Evolutionary conservation across 257 asterid species (phyloP).

Genomic region (Thymus quinquecostatus): DNA sequence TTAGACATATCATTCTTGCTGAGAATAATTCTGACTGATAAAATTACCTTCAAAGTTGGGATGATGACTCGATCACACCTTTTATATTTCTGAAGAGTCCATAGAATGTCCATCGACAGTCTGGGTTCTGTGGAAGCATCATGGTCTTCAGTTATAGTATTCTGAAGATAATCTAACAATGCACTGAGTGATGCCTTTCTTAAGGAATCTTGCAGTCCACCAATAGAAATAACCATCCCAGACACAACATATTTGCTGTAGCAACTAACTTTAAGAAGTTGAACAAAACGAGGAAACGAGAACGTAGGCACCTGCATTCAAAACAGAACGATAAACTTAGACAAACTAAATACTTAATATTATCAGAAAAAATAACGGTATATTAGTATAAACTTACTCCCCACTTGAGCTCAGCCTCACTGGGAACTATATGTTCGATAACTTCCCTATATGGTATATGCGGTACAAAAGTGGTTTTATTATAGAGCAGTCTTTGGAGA

Average conservation of each 20-base stretch:
- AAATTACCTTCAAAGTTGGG: conserved; percentile 87
- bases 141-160: conserved; percentile 46
- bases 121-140: conserved; percentile 47
- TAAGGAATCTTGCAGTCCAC: conserved; percentile 95
- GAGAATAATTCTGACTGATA: conserved; percentile 14
- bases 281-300: conserved; percentile 80
- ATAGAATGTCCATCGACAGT: conserved; percentile 71
- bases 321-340: conserved; percentile 33
- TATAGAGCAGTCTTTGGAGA: conserved; percentile 71
- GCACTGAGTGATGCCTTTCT: conserved; percentile 77
- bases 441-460: conserved; percentile 66
- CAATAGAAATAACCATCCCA: conserved; percentile 84
- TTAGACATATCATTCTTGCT: conserved; percentile 12
- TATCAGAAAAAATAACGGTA: not conserved
- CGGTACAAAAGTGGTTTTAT: conserved; percentile 59
- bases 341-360: conserved; percentile 21
- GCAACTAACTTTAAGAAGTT: conserved; percentile 66
- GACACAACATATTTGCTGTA: conserved; percentile 75
- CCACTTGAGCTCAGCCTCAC: conserved; percentile 65
- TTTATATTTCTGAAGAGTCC: conserved; percentile 75
- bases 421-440: conserved; percentile 67
- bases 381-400: conserved; percentile 58
- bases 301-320: conserved; percentile 73
- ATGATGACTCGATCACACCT: conserved; percentile 77
- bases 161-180: conserved; percentile 71